A percentile compares a stretch with the other conserved stretches of the same genome.
Conservation (phyloP, 225 moss, liverwort and hornwort genomes). For the Antitrichia curtipendula region DNA sequence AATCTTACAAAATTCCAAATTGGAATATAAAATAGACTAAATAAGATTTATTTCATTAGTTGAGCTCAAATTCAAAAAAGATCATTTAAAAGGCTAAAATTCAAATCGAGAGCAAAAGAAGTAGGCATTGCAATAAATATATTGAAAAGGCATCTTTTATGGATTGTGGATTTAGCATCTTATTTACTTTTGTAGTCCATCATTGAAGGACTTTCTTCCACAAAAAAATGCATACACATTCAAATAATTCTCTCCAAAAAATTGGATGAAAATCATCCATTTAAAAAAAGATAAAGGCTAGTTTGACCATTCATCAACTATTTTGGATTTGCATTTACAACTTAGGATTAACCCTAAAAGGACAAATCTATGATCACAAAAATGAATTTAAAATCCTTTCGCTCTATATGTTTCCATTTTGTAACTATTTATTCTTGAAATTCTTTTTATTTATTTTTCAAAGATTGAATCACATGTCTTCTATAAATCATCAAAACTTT, state of each 20-base stretch:
- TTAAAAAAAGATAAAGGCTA: not conserved
- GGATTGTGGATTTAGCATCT: not conserved
- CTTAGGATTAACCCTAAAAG: fast-evolving
- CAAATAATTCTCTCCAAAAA: not conserved
- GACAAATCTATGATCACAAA: not conserved
- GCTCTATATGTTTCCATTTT: not conserved
- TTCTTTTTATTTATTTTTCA: not conserved
- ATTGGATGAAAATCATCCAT: not conserved
- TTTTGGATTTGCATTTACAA: not conserved
- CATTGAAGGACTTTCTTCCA: fast-evolving
- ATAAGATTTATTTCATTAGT: not conserved
- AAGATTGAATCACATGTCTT: not conserved
- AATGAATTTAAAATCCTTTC: not conserved
- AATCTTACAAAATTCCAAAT: not conserved
- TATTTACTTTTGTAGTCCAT: not conserved
- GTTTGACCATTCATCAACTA: not conserved
- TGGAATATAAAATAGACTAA: not conserved
- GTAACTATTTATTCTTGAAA: not conserved
- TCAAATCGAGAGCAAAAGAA: not conserved
- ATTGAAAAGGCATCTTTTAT: not conserved
- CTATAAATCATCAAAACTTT: not conserved
- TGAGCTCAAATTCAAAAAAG: not conserved
- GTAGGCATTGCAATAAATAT: not conserved
- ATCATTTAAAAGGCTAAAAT: not conserved
- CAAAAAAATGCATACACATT: not conserved